These are phyloP conservation scores for Colletotrichum tabaci DNA, from an alignment of 2,329 filamentous ascomycete genomes.

Conservation along the genomic window DNA sequence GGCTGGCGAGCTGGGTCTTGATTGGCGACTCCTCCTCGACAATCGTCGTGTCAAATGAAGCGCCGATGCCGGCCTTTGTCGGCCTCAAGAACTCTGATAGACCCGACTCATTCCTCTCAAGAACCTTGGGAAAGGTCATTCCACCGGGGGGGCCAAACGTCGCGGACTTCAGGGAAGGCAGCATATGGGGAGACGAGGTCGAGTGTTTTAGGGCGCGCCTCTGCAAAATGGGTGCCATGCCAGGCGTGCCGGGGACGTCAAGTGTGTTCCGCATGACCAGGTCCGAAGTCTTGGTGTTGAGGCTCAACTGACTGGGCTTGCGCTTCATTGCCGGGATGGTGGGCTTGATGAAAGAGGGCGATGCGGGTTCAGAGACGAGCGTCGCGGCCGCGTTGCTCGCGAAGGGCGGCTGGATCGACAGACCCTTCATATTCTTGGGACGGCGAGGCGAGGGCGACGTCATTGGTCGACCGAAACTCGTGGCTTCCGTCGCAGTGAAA, in stretches of 20 bases:
- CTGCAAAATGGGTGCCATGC: conserved; percentile 71
- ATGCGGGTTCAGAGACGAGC: conserved; percentile 76
- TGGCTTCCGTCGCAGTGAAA: conserved; percentile 60
- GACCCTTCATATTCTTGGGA: conserved; percentile 86
- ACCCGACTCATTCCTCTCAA: conserved; percentile 73
- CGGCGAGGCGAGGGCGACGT: conserved; percentile 79
- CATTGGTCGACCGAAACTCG: conserved; percentile 69
- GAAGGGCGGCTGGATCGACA: conserved; percentile 80
- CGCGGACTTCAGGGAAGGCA: conserved; percentile 70
- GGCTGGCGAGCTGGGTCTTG: conserved; percentile 73
- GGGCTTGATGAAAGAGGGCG: conserved; percentile 86
- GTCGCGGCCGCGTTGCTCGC: conserved; percentile 58
- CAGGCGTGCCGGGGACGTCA: conserved; percentile 70
- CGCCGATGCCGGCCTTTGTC: conserved; percentile 58
- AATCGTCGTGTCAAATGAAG: conserved; percentile 60
- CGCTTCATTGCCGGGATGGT: conserved; percentile 79
- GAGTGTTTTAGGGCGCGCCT: conserved; percentile 77
- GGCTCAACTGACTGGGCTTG: conserved; percentile 83
- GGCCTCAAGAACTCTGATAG: conserved; percentile 72
- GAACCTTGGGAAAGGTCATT: conserved; percentile 74
- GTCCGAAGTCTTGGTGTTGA: conserved; percentile 79
- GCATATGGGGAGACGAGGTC: conserved; percentile 77
- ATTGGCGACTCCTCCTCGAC: conserved; percentile 72
- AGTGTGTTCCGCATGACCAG: conserved; percentile 64
- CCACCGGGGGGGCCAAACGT: conserved; percentile 74